Evolutionary conservation across 2,329 filamentous ascomycete genomes (phyloP).

Genomic region (Microascus cirrosus): DNA sequence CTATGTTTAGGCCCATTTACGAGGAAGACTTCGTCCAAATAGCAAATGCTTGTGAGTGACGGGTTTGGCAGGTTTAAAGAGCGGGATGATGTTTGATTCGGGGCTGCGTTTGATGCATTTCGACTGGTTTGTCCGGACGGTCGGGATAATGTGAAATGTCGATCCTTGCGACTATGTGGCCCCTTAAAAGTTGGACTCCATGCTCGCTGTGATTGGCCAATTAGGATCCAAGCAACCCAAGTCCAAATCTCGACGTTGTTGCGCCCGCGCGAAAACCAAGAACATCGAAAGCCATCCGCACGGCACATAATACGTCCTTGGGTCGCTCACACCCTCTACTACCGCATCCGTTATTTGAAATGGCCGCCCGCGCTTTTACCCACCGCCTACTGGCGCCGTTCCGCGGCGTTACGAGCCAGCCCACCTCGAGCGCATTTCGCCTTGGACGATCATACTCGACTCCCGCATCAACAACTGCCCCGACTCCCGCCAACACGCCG

Average conservation of each 20-base stretch:
- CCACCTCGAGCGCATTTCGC: background rate
- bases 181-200: background rate
- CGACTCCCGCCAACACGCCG: slow-evolving; percentile 17
- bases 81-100: too few species aligned
- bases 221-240: background rate
- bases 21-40: too few species aligned
- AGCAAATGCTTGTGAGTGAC: too few species aligned
- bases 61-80: too few species aligned
- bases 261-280: background rate
- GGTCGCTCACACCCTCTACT: background rate
- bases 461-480: slow-evolving; percentile 1
- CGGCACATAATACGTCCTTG: background rate
- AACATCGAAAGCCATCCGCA: background rate
- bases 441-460: slow-evolving; percentile 14
- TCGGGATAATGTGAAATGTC: too few species aligned
- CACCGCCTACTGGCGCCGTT: background rate
- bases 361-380: background rate
- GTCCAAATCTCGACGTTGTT: background rate
- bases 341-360: background rate
- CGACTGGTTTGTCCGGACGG: too few species aligned
- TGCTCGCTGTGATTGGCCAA: background rate
- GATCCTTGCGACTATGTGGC: too few species aligned
- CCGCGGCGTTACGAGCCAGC: background rate
- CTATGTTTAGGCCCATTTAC: too few species aligned
- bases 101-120: too few species aligned